phyloP scores from a whole-genome alignment of 106 monocot species.

The Iris macrosiphon region DNA sequence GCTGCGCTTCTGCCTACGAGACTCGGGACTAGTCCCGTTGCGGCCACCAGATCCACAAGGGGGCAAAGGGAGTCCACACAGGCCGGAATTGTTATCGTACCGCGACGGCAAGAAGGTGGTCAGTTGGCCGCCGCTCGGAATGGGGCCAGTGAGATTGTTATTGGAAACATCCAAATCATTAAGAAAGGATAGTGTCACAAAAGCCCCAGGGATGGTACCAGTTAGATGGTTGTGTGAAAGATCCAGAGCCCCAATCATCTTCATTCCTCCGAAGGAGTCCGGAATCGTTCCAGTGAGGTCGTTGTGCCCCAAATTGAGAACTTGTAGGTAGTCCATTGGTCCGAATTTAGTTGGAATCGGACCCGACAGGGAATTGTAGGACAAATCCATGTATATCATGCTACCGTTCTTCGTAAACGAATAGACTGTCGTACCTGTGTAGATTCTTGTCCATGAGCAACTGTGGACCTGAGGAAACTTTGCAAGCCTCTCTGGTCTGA shows the following conservation, averaged over 20 bases:
- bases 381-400: constrained; percentile 59
- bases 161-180: constrained; percentile 74
- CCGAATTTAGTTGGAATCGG: constrained; percentile 53
- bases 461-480: constrained; percentile 15
- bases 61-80: constrained; percentile 69
- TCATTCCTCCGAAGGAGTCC: constrained; percentile 32
- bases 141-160: constrained; percentile 66
- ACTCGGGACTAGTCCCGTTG: neutral
- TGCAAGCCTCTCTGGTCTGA: constrained; percentile 38
- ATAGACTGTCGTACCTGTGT: constrained; percentile 31
- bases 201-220: constrained; percentile 43
- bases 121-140: constrained; percentile 66
- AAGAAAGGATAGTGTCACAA: constrained; percentile 41
- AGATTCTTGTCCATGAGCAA: constrained; percentile 30
- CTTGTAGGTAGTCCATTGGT: constrained; percentile 43
- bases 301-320: constrained; percentile 76
- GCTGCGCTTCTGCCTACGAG: neutral
- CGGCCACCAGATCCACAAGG: constrained; percentile 22
- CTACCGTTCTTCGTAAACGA: constrained; percentile 24
- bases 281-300: constrained; percentile 56
- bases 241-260: constrained; percentile 40
- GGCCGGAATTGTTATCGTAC: constrained; percentile 63
- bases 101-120: constrained; percentile 54
- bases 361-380: constrained; percentile 48
- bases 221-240: constrained; percentile 64